phyloP scores from a whole-genome alignment of 768 basidiomycete species.

The Auricularia auricula-judae region DNA sequence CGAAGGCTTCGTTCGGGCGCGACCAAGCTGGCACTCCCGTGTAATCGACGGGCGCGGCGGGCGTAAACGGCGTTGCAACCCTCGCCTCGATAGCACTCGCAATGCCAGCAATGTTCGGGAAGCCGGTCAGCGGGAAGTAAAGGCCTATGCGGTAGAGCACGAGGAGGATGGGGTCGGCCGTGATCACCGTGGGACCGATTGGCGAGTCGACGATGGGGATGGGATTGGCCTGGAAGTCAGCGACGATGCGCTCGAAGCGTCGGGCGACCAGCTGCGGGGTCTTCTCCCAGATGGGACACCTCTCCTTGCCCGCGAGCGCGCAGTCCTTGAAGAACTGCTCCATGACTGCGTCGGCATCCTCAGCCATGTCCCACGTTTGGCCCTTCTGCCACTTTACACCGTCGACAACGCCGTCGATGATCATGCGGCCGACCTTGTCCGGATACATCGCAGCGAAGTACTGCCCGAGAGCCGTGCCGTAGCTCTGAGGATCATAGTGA shows the following conservation, averaged over 20 bases:
- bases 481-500: not conserved
- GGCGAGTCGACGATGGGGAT: not conserved
- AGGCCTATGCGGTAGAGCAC: not conserved
- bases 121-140: not conserved
- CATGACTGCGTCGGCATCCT: not conserved
- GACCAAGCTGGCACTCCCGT: not conserved
- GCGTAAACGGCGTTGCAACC: too few relatives aligned
- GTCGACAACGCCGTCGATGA: slow-evolving; percentile 4
- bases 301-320: not conserved
- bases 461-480: slow-evolving; percentile 3
- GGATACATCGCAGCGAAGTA: slow-evolving; percentile 6
- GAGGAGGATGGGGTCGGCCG: not conserved
- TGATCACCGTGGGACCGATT: not conserved
- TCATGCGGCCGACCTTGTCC: slow-evolving; percentile 2
- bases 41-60: not conserved
- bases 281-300: not conserved
- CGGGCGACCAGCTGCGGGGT: not conserved
- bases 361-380: not conserved
- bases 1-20: not conserved
- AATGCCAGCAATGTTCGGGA: not conserved
- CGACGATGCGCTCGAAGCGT: not conserved
- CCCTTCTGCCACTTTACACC: not conserved
- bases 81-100: not conserved
- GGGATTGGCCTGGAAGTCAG: not conserved
- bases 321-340: not conserved